Evolutionary conservation across 2,329 filamentous ascomycete species (phyloP), one percentile per base, ranked within the genome.

Genomic region (Cadophora gregata): DNA sequence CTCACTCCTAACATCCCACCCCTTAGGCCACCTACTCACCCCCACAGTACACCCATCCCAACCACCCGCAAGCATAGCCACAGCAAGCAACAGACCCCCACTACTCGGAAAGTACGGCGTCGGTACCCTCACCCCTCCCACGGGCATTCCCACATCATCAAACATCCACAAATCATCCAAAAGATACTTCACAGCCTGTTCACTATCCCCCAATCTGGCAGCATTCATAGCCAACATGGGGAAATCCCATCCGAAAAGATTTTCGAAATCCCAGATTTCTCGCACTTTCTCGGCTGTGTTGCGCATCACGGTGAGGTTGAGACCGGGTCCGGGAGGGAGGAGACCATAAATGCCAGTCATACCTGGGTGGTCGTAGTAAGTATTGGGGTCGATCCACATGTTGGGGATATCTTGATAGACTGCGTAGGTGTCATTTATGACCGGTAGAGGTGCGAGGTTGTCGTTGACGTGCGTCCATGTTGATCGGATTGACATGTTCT

Each of bases 81-180:
- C 77, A 0, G 83, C 84, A 36, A 85, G 73, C 71, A 88, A 69
- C 66, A 88, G 76, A 1, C 80, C 80, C 2, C 82, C 80, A 42
- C 81, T 79, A 24, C 81, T 81, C 0, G 85, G 85, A 65, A 88
- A 86, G 74, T 88, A 88, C 10, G 85, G 86, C 31, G 85, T 87
- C 1, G 85, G 80, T 9, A 86, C 85, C 50, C 82, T 78, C 4
- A 79, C 77, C 0, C 84, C 84, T 6, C 85, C 85, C 4, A 84
- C 75, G 0, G 84, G 81, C 74, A 86, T 86, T 0, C 85, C 85
- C 0, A 85, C 81, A 70, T 86, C 85, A 76, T 88, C 85, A 73
- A 88, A 87, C 50, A 77, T 73, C 63, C 85, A 87, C 27, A 82
- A 78, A 1, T 79, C 76, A 74, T 88, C 78, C 25, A 88, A 73